A percentile compares a stretch with the other conserved stretches of the same genome.
Evolutionary conservation across 768 basidiomycete genomes (phyloP).

Genomic region (Calocera viscosa): DNA sequence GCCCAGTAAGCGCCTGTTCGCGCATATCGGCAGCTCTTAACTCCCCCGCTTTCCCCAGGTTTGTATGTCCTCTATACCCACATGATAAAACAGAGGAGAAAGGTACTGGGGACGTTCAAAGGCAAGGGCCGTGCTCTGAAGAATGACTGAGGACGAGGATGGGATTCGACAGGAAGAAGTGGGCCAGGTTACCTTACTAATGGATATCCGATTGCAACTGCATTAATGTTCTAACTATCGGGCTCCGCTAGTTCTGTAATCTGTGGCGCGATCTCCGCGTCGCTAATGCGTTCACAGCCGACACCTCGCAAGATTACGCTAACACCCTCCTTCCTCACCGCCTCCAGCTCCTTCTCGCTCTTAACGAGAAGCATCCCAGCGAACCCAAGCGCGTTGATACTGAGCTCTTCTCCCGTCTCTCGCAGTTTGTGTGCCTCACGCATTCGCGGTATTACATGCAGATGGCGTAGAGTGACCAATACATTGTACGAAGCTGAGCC

Average conservation of each 20-base stretch:
- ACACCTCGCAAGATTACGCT: constrained; percentile 52
- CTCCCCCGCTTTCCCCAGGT: constrained; percentile 23
- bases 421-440: constrained; percentile 44
- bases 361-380: constrained; percentile 83
- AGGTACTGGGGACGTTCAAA: constrained; percentile 34
- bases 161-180: not conserved
- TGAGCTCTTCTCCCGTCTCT: constrained; percentile 36
- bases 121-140: constrained; percentile 1
- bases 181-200: not conserved
- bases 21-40: constrained; percentile 10
- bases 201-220: not conserved
- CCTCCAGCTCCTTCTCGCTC: constrained; percentile 61
- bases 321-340: constrained; percentile 51
- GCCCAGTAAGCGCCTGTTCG: constrained; percentile 47
- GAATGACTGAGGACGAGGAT: not conserved
- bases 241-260: not conserved
- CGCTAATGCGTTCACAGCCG: constrained; percentile 36
- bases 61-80: constrained; percentile 46
- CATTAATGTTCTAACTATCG: not conserved
- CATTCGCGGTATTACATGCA: constrained; percentile 73
- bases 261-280: constrained; percentile 10
- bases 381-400: constrained; percentile 76
- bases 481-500: constrained; percentile 73
- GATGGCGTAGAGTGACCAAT: constrained; percentile 65
- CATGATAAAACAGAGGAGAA: constrained; percentile 47